phyloP scores from a whole-genome alignment of 2,329 filamentous ascomycete genomes.

The Clarireedia paspali region DNA sequence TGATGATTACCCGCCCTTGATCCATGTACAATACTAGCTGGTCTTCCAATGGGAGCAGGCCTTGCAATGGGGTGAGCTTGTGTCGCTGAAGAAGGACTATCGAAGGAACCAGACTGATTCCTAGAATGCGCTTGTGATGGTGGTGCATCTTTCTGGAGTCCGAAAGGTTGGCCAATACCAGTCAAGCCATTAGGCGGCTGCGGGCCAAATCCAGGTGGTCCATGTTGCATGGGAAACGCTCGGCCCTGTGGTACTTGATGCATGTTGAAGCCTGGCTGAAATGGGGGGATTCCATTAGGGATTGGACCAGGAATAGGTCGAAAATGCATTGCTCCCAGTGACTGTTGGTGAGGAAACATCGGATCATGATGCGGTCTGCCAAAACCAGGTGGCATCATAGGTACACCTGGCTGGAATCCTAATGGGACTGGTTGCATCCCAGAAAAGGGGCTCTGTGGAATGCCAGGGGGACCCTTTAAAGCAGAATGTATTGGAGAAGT shows the following conservation, averaged over 20 bases:
- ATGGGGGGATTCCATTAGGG: constrained; percentile 39
- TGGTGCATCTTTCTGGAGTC: constrained; percentile 31
- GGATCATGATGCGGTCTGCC: constrained; percentile 38
- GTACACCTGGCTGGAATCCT: constrained; percentile 40
- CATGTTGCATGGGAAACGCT: constrained; percentile 31
- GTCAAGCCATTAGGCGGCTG: constrained; percentile 35
- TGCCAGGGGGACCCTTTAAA: constrained; percentile 49
- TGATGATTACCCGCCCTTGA: constrained; percentile 32
- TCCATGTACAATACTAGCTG: constrained; percentile 61
- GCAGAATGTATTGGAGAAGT: constrained; percentile 56
- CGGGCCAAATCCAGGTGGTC: constrained; percentile 48
- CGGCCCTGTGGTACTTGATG: constrained; percentile 49
- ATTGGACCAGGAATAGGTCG: constrained; percentile 45
- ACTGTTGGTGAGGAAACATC: constrained; percentile 48
- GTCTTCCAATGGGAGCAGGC: constrained; percentile 81
- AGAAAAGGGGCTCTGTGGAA: constrained; percentile 37
- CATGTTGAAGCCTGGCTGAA: constrained; percentile 53
- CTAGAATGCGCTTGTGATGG: constrained; percentile 58
- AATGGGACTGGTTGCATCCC: constrained; percentile 49
- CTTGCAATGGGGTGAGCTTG: constrained; percentile 68
- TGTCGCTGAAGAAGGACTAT: constrained; percentile 41
- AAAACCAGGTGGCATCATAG: constrained; percentile 38
- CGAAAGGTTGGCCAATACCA: constrained; percentile 35
- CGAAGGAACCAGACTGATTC: constrained; percentile 65
- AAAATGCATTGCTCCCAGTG: constrained; percentile 42